Evolutionary conservation across 345 rosid species (phyloP), one percentile per base, ranked within the genome.

Genomic region (Gossypium anomalum): DNA sequence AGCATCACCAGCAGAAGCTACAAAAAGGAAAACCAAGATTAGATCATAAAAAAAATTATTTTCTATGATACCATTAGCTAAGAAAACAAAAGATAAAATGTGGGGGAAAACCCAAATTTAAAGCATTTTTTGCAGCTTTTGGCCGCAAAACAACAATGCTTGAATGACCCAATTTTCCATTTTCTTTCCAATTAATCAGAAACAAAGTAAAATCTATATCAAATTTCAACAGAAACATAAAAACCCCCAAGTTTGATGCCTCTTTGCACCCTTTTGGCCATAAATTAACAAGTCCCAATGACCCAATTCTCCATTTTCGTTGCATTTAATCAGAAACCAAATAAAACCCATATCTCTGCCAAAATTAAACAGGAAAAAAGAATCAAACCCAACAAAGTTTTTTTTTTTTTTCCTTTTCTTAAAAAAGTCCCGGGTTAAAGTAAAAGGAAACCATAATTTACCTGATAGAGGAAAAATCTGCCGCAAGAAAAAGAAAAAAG

Each of bases 11-110:
- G 20, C 7, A 15, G n/a, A 67, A 48, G 57, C 57, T 48, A 67
- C 71, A 67, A 48, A 48, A 38, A 23, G 20, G 43, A 48, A 67
- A 67, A 67, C 41, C 19, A 67, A 25, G 43, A 67, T 67, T 67
- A 67, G 12, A 48, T 14, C 43, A 25, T 48, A 7, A 48, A 45
- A 10, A 67, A 67, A 22, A 0, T 8, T 48, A 48, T 23, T 25
- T 67, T 67, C 71, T 65, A 67, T 45, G 23, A 66, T 11, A 13
- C 48, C 29, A 66, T 11, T 13, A 44, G 22, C 47, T 63, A 34
- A 64, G 25, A 64, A 22, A 23, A 22, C 12, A 67, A 13, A 20
- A 20, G 17, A 9, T n/a, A 20, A 20, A 45, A 1, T 13, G 41
- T 14, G 41, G 41, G 41, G 41, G 1, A 34, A 67, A 22, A 10